phyloP scores from a whole-genome alignment of 345 rosid species.

The Citrus medica region DNA sequence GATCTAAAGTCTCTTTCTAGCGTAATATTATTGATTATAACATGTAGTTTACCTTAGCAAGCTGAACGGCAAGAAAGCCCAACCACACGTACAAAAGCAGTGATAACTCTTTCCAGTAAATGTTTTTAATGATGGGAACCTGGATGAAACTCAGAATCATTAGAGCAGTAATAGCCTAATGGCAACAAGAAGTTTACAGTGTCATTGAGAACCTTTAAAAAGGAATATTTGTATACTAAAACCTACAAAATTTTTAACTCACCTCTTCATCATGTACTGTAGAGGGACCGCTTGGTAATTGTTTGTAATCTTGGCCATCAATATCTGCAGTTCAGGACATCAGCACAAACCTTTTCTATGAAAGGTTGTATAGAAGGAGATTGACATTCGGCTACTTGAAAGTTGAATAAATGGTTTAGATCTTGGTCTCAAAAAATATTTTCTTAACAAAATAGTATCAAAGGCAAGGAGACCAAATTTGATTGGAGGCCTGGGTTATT shows the following conservation, averaged over 20 bases:
- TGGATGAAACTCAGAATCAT: constrained; percentile 12
- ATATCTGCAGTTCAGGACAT: constrained; percentile 30
- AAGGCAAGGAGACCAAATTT: too few relatives aligned
- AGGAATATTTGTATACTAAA: background rate
- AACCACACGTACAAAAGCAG: constrained; percentile 60
- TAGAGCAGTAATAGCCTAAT: background rate
- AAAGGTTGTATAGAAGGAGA: background rate
- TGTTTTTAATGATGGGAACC: constrained; percentile 44
- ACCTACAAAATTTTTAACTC: constrained; percentile 7
- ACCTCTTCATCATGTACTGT: constrained; percentile 36
- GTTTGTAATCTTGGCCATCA: constrained; percentile 42
- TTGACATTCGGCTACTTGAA: too few relatives aligned
- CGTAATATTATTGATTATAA: background rate
- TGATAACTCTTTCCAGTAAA: constrained; percentile 59
- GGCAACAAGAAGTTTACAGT: background rate
- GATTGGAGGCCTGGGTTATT: background rate
- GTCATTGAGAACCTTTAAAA: background rate
- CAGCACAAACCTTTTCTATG: background rate
- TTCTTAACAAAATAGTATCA: too few relatives aligned
- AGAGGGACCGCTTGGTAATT: constrained; percentile 48
- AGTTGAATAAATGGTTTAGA: too few relatives aligned
- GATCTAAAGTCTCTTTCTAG: background rate
- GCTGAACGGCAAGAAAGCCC: constrained; percentile 52
- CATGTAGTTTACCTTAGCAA: constrained; percentile 39
- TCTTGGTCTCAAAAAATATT: too few relatives aligned